Conservation (phyloP, 495 filamentous ascomycete species). For the Hyaloscypha finlandica region DNA sequence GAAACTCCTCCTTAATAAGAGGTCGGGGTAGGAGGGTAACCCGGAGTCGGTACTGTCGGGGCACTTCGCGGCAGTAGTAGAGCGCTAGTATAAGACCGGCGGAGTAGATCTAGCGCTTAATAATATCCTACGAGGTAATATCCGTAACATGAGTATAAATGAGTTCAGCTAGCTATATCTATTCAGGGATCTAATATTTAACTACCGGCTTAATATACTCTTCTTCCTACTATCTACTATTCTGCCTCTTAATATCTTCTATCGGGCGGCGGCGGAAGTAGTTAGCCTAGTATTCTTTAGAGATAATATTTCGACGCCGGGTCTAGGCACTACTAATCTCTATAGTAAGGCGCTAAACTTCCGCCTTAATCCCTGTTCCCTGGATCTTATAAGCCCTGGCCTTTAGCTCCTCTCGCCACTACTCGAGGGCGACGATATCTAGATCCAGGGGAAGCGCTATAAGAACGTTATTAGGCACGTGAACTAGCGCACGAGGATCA, state of each 20-base stretch:
- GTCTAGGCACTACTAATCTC: conserved; percentile 1
- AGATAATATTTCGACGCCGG: background rate
- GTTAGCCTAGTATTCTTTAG: background rate
- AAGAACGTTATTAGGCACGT: conserved; percentile 32
- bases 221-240: background rate
- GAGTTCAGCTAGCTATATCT: conserved; percentile 1
- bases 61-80: background rate
- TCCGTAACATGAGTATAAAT: background rate
- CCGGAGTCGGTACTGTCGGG: background rate
- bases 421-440: conserved; percentile 29
- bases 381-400: conserved; percentile 19
- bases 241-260: conserved; percentile 5
- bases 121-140: background rate
- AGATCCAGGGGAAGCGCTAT: conserved; percentile 24
- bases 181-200: conserved; percentile 1
- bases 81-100: background rate
- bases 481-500: conserved; percentile 30
- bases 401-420: conserved; percentile 31
- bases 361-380: conserved; percentile 15
- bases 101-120: conserved; percentile 2
- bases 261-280: conserved; percentile 3
- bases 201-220: conserved; percentile 1
- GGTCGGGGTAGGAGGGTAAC: background rate
- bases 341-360: conserved; percentile 16
- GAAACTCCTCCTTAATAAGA: conserved; percentile 11